Evolutionary conservation across 202 grass and related monocot genomes (phyloP), one percentile per base, ranked within the genome.

Genomic region (Alloteropsis angusta): DNA sequence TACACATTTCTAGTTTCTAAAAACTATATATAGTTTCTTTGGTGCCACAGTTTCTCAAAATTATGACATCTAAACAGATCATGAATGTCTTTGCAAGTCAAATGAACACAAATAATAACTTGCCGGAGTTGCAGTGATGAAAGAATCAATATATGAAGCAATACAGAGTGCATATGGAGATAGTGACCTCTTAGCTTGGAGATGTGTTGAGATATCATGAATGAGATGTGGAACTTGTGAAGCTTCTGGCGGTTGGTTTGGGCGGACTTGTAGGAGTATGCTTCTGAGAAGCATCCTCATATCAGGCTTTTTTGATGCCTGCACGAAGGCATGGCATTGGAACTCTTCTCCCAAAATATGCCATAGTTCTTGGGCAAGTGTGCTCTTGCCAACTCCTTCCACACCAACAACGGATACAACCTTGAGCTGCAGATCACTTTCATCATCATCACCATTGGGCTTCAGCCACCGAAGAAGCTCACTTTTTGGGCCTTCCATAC

Each of bases 191-290:
- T 82, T 82, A 32, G 44, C 23, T 65, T 55, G 16, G 19, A 82
- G 58, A 55, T 65, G 12, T 7, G 73, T 13, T 1, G 11, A 55
- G 17, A 74, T 22, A 11, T 74, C 35, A 0, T 10, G 11, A 39
- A 74, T 35, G 1, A 82, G 69, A 10, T 44, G 6, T 38, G 61
- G 36, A 22, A 65, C 38, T 1, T 63, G 10, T 8, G 34, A 39
- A 41, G 19, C 45, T 1, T 74, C 17, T 1, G 36, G 22, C 22
- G 0, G 23, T 54, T 82, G 22, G 9, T 32, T 22, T 10, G 11
- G 23, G 3, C 17, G 7, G 28, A 82, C 60, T 74, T 82, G 80
- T 14, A 69, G 74, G 22, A 82, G 80, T 65, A 82, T 65, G 22
- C 35, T 82, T 0, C 46, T 65, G 35, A 82, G 37, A 50, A 82